phyloP scores from a whole-genome alignment of 805 yeast genomes.

The Priceomyces castillae region DNA sequence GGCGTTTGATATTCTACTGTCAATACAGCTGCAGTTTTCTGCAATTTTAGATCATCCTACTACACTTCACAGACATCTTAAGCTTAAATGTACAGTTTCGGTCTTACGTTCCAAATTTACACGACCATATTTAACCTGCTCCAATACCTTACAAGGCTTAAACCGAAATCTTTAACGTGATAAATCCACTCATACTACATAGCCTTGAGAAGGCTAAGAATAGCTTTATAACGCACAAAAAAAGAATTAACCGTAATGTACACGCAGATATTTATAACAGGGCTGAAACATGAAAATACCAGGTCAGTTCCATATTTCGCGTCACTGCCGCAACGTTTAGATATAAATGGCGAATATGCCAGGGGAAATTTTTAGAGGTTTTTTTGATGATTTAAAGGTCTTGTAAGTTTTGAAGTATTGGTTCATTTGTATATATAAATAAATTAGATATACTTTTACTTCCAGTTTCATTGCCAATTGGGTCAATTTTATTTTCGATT shows the following conservation, averaged over 20 bases:
- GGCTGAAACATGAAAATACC: slow-evolving; percentile 1
- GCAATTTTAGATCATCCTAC: slow-evolving; percentile 3
- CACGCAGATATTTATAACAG: background rate
- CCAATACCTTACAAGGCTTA: slow-evolving; percentile 11
- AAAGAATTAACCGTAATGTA: background rate
- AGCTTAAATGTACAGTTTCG: slow-evolving; percentile 3
- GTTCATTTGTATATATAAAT: no score
- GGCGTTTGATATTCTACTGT: slow-evolving; percentile 7
- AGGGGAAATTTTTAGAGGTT: no score
- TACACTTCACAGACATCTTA: slow-evolving; percentile 2
- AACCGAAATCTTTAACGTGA: background rate
- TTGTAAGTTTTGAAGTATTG: no score
- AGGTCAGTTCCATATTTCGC: slow-evolving; percentile 1
- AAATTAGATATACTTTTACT: no score
- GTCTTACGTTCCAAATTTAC: background rate
- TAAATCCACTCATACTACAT: background rate
- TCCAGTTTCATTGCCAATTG: no score
- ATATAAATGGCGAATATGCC: no score
- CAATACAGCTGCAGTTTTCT: slow-evolving; percentile 8
- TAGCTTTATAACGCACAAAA: background rate
- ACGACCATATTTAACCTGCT: slow-evolving; percentile 16
- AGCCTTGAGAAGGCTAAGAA: no score
- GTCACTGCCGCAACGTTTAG: slow-evolving; percentile 5
- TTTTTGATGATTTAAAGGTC: no score
- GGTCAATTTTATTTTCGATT: no score